These are phyloP conservation scores for Cercophora newfieldiana DNA, from an alignment of 495 filamentous ascomycete genomes.

Conservation along the genomic window DNA sequence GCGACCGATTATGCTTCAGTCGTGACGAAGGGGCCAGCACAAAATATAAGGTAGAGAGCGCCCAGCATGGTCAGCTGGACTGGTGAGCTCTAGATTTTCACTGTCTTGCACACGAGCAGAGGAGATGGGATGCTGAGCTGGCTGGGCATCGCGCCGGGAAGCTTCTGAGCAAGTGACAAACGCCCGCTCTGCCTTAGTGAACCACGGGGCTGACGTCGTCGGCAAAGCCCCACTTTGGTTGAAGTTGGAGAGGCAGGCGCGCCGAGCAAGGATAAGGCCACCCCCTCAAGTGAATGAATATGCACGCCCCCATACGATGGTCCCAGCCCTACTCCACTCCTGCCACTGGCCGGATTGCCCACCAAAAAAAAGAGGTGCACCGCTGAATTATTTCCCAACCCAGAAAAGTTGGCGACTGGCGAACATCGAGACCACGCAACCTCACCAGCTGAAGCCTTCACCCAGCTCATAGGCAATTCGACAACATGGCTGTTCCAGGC, in stretches of 20 bases:
- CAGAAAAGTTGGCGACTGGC: slow-evolving; percentile 35
- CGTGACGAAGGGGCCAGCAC: neutral
- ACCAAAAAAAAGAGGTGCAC: slow-evolving; percentile 39
- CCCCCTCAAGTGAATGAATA: slow-evolving; percentile 7
- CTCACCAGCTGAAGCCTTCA: slow-evolving; percentile 30
- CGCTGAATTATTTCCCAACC: slow-evolving; percentile 35
- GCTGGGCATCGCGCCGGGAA: slow-evolving; percentile 2
- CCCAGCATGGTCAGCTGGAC: slow-evolving; percentile 10
- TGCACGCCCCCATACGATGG: slow-evolving; percentile 19
- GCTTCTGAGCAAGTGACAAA: slow-evolving; percentile 2
- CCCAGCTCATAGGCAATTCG: slow-evolving; percentile 35
- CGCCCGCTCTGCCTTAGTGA: neutral
- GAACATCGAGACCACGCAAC: slow-evolving; percentile 33
- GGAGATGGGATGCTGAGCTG: neutral
- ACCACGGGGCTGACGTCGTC: slow-evolving; percentile 25
- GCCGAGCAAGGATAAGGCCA: slow-evolving; percentile 9
- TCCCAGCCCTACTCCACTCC: slow-evolving; percentile 37
- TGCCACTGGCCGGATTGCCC: slow-evolving; percentile 26
- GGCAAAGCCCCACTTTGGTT: slow-evolving; percentile 16
- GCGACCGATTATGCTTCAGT: neutral
- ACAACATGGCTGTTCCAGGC: slow-evolving; percentile 53
- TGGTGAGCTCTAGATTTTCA: neutral
- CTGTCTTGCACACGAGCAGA: neutral
- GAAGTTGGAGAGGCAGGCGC: slow-evolving; percentile 5
- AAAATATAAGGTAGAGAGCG: neutral